These are phyloP conservation scores for Lolium multiflorum DNA, from an alignment of 176 grass and related monocot genomes.

Conservation along the genomic window DNA sequence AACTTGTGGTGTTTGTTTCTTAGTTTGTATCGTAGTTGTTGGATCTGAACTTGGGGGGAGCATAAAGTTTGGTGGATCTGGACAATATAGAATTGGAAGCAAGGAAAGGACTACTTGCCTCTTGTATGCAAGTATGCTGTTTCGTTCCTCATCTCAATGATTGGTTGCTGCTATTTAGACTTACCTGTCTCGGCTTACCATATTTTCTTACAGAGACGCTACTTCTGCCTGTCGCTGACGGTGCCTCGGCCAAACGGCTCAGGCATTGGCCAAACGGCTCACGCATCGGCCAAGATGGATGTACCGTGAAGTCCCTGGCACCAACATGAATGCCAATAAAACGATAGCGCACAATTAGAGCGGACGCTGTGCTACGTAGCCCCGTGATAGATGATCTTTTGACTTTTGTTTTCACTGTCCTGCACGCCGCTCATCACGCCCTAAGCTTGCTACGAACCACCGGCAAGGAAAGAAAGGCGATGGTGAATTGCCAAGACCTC, in stretches of 20 bases:
- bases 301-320: not conserved
- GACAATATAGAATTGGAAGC: slow-evolving; percentile 54
- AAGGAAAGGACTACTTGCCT: slow-evolving; percentile 1
- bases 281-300: not conserved
- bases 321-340: slow-evolving; percentile 13
- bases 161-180: slow-evolving; percentile 43
- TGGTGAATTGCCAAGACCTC: slow-evolving; percentile 15
- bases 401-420: slow-evolving; percentile 19
- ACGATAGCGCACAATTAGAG: not conserved
- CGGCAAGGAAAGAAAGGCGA: not conserved
- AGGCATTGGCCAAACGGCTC: not conserved
- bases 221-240: not conserved
- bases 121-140: not conserved
- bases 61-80: slow-evolving; percentile 62
- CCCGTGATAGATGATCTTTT: not conserved
- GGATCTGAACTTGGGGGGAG: slow-evolving; percentile 48
- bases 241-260: not conserved
- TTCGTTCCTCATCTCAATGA: slow-evolving; percentile 35
- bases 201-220: not conserved
- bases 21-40: slow-evolving; percentile 40
- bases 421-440: not conserved
- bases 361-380: slow-evolving; percentile 24
- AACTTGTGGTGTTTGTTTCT: slow-evolving; percentile 28
- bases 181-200: slow-evolving; percentile 13
- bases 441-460: not conserved